Percentiles rank a stretch among this genome's conserved stretches.
phyloP scores from a whole-genome alignment of 1,284 basidiomycete genomes.

The Pholiota adiposa region DNA sequence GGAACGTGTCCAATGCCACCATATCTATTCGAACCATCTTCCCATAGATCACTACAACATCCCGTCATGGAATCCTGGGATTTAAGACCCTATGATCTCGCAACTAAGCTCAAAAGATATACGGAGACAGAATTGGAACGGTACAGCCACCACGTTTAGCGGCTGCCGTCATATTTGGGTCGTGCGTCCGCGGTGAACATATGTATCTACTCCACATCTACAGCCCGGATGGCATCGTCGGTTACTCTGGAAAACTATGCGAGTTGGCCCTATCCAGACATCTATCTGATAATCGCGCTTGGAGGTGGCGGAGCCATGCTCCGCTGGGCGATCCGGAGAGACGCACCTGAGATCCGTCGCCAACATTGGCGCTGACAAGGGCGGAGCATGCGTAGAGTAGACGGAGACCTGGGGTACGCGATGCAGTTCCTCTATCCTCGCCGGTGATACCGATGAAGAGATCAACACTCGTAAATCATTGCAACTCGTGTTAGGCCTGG shows the following conservation, averaged over 20 bases:
- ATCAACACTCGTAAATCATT: neutral
- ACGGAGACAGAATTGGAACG: neutral
- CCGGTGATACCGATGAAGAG: neutral
- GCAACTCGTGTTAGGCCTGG: neutral
- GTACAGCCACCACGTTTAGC: neutral
- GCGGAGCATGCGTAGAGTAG: neutral
- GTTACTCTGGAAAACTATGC: neutral
- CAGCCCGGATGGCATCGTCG: neutral
- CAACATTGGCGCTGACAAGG: neutral
- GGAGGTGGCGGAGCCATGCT: neutral
- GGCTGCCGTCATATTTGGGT: neutral
- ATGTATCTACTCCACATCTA: neutral
- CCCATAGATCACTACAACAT: neutral
- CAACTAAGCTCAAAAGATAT: neutral
- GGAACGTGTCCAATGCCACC: too few relatives aligned
- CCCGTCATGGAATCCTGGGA: neutral
- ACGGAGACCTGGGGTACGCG: neutral
- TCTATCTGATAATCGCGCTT: neutral
- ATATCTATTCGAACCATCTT: too few relatives aligned
- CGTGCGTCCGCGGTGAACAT: neutral
- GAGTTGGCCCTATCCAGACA: neutral
- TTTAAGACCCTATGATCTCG: neutral
- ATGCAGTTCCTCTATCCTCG: neutral
- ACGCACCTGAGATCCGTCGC: slow-evolving; percentile 5
- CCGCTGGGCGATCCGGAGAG: slow-evolving; percentile 5